Conservation (phyloP, 768 basidiomycete genomes). For the Kwoniella dejecticola region DNA sequence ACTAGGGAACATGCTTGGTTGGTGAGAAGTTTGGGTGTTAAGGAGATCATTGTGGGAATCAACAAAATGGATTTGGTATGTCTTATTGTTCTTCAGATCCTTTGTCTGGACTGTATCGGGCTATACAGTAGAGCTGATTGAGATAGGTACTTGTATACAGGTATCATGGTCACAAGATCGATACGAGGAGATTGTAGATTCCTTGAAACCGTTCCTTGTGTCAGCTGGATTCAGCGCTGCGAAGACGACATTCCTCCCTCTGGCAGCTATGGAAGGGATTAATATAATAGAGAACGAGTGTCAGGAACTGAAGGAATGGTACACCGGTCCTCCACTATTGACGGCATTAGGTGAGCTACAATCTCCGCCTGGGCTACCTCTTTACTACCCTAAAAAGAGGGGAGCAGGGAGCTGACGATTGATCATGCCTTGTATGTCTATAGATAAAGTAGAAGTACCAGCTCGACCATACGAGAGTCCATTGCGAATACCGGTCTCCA, state of each 20-base stretch:
- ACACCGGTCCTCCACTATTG: constrained; percentile 78
- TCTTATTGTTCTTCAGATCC: constrained; percentile 13
- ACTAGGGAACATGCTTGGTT: constrained; percentile 91
- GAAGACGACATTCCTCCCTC: constrained; percentile 82
- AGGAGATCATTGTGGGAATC: constrained; percentile 85
- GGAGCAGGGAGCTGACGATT: too few relatives aligned
- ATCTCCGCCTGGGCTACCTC: too few relatives aligned
- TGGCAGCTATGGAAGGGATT: constrained; percentile 84
- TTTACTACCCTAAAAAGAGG: too few relatives aligned
- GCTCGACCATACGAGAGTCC: constrained; percentile 72
- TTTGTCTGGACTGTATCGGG: neutral
- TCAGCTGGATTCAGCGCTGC: constrained; percentile 82
- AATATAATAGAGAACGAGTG: constrained; percentile 66
- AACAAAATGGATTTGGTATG: constrained; percentile 92
- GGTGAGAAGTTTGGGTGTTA: constrained; percentile 86
- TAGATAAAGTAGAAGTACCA: constrained; percentile 82
- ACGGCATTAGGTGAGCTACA: constrained; percentile 74
- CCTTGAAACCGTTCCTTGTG: constrained; percentile 74
- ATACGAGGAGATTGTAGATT: constrained; percentile 78
- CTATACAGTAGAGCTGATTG: neutral
- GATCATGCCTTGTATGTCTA: neutral
- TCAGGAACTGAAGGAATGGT: constrained; percentile 70
- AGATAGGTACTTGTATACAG: constrained; percentile 57
- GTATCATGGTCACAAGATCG: constrained; percentile 82
- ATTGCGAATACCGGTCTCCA: constrained; percentile 84